Conservation (phyloP, 345 rosid genomes). For the Nephelium lappaceum region DNA sequence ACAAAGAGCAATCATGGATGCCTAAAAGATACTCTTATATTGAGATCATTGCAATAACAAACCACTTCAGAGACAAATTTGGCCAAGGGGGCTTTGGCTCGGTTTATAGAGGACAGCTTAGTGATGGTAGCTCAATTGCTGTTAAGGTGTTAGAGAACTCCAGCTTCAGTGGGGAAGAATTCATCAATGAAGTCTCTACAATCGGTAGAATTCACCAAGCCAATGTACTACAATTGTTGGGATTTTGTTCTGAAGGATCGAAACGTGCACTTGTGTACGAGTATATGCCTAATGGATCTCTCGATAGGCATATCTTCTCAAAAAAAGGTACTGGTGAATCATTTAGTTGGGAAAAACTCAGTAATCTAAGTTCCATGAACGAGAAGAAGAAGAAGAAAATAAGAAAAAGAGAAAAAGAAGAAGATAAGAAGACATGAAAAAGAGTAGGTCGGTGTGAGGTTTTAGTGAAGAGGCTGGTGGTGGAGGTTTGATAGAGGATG, state of each 20-base stretch:
- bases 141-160: conserved; percentile 11
- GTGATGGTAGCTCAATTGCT: neutral
- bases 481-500: too few species aligned
- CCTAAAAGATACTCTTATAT: conserved; percentile 8
- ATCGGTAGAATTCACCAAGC: conserved; percentile 13
- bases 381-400: too few species aligned
- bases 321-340: neutral
- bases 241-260: neutral
- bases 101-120: neutral
- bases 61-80: conserved; percentile 9
- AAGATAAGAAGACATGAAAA: too few species aligned
- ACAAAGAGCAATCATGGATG: neutral
- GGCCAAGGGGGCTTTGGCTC: conserved; percentile 15
- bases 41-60: neutral
- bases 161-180: conserved; percentile 7
- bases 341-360: neutral
- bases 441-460: too few species aligned
- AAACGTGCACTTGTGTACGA: conserved; percentile 6
- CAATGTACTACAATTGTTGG: conserved; percentile 10
- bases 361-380: too few species aligned
- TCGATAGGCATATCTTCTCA: neutral
- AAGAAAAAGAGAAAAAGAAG: too few species aligned
- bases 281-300: conserved; percentile 18
- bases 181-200: conserved; percentile 11
- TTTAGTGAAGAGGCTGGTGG: too few species aligned